phyloP scores from a whole-genome alignment of 1,139 yeast species.

The Hyphopichia buzzinii region DNA sequence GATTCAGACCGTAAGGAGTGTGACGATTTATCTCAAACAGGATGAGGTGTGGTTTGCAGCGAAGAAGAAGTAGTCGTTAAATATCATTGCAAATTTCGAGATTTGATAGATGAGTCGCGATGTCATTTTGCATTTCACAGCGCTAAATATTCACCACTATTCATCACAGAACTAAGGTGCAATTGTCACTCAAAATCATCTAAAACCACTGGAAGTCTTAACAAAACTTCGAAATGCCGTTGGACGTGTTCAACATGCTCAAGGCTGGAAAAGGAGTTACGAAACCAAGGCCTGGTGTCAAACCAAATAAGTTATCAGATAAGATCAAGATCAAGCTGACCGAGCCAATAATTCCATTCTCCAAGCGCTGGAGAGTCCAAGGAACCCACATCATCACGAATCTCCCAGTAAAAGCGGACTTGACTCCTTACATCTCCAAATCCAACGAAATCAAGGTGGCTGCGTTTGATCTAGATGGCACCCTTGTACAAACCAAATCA shows the following conservation, averaged over 20 bases:
- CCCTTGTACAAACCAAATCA: constrained; percentile 61
- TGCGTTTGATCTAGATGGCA: constrained; percentile 76
- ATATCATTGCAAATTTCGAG: too few relatives aligned
- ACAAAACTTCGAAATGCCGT: neutral
- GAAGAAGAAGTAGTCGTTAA: too few relatives aligned
- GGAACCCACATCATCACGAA: constrained; percentile 38
- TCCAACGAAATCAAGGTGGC: constrained; percentile 42
- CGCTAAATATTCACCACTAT: too few relatives aligned
- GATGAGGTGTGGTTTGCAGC: too few relatives aligned
- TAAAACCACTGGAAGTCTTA: too few relatives aligned
- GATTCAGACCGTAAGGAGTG: too few relatives aligned
- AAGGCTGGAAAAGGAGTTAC: neutral
- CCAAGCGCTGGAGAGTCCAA: constrained; percentile 23
- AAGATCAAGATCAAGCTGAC: neutral
- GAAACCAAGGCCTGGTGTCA: neutral
- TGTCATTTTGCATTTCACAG: too few relatives aligned
- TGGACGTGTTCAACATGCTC: neutral
- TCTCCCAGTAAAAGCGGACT: constrained; percentile 18
- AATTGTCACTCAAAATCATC: too few relatives aligned
- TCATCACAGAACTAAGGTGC: too few relatives aligned
- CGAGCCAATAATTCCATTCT: constrained; percentile 1
- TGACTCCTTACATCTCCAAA: constrained; percentile 2
- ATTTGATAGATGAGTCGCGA: too few relatives aligned
- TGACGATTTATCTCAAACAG: too few relatives aligned
- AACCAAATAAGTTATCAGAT: neutral